Evolutionary conservation across 345 rosid species (phyloP).

Genomic region (Linum trigynum): DNA sequence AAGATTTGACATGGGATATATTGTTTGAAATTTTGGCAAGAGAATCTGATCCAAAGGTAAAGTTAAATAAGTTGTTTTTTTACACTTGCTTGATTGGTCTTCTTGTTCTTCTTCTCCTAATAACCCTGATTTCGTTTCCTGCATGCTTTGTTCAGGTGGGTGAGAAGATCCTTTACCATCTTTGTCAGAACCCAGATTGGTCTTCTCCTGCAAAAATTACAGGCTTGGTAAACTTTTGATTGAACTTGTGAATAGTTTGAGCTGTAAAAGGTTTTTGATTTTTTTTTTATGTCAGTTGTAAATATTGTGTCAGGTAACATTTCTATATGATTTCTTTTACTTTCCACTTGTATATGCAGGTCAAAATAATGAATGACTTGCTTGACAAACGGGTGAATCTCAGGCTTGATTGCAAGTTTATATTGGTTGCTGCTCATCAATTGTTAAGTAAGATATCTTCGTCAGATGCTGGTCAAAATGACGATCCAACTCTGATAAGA

Average conservation of each 20-base stretch:
- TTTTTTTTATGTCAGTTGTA: not conserved
- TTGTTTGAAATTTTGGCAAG: conserved; percentile 48
- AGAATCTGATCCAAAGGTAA: conserved; percentile 66
- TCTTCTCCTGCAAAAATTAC: conserved; percentile 41
- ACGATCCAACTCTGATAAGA: conserved; percentile 23
- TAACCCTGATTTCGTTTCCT: conserved; percentile 9
- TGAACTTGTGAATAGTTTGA: conserved; percentile 7
- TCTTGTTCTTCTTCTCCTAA: conserved; percentile 14
- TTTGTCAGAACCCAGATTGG: conserved; percentile 50
- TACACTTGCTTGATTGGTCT: conserved; percentile 7
- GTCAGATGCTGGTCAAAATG: conserved; percentile 21
- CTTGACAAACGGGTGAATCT: conserved; percentile 34
- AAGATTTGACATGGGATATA: conserved; percentile 51
- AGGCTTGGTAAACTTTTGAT: conserved; percentile 43
- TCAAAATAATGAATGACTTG: conserved; percentile 44
- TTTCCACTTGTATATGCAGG: conserved; percentile 29
- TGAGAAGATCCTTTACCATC: conserved; percentile 45
- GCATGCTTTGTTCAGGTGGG: conserved; percentile 39
- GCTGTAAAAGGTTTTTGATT: conserved; percentile 10
- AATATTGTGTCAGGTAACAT: not conserved
- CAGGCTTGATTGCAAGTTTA: conserved; percentile 56
- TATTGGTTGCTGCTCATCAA: conserved; percentile 43
- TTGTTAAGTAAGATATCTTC: conserved; percentile 40
- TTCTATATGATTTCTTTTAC: conserved; percentile 8
- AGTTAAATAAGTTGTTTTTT: too few species aligned